Evolutionary conservation across 441 rosid genomes (phyloP), one percentile per base, ranked within the genome.

Genomic region (Macaranga tanarius): DNA sequence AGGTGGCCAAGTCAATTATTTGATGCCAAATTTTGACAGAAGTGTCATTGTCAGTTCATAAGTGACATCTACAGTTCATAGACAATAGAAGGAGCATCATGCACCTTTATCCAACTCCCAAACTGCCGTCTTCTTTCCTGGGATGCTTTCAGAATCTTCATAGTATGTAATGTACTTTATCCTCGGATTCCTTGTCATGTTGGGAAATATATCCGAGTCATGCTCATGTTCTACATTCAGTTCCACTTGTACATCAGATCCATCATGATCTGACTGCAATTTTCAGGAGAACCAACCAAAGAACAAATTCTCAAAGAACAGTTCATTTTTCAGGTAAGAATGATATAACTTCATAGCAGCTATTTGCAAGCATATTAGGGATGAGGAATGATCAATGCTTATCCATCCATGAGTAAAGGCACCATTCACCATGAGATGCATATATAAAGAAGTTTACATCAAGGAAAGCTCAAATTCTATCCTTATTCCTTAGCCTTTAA

Each of bases 71-170:
- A 54, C 66, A 71, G 8, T 2, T 59, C 62, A 66, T 61, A 25
- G 61, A 67, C 54, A 64, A 59, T n/a, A 48, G 61, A 77, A 70
- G 65, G 77, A 67, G 68, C 22, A 62, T 34, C 70, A 78, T 77
- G 65, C 77, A 93, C 99, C 90, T 86, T 93, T 91, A 81, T 95
- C 97, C 69, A 95, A 86, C 88, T 93, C 99, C 97, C 99, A 95
- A 51, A 95, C 98, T 42, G 98, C 97, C 67, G 98, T 95, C 81
- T 90, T 89, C 88, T 79, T 89, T 79, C 95, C 95, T 26, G 92
- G 88, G 77, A 85, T 80, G 73, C 97, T 93, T 79, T 88, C 95
- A 72, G 97, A 88, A 82, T 95, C 98, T 85, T 95, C 99, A 78
- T 89, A 95, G 75, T 80, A 91, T 65, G 99, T 92, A 77, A 93